phyloP scores from a whole-genome alignment of 202 grass and related monocot species.

The Dendrocalamus latiflorus region DNA sequence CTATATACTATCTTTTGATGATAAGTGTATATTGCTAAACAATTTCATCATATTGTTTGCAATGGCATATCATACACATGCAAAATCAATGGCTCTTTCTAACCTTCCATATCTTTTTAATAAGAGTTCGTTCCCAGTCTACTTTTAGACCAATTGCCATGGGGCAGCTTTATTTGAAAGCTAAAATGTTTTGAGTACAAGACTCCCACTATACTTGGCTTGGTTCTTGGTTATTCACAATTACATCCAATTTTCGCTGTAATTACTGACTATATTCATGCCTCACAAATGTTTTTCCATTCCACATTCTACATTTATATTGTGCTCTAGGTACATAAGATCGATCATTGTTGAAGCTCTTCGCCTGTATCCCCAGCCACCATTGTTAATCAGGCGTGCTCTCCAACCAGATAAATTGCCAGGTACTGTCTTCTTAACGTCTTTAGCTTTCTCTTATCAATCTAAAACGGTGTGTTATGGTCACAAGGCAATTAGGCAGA shows the following conservation, averaged over 20 bases:
- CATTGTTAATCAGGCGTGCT: conserved; percentile 84
- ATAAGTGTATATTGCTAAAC: not conserved
- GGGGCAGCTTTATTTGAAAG: not conserved
- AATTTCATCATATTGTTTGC: not conserved
- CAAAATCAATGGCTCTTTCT: not conserved
- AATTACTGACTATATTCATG: conserved; percentile 7
- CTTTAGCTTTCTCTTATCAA: not conserved
- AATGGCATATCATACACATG: not conserved
- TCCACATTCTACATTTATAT: not conserved
- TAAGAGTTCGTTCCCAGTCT: not conserved
- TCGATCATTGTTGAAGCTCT: conserved; percentile 85
- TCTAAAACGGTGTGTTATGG: not conserved
- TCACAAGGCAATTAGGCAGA: not conserved
- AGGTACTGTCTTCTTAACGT: conserved; percentile 37
- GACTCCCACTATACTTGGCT: not conserved
- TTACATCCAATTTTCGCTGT: not conserved
- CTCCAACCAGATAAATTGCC: conserved; percentile 82
- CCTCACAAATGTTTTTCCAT: not conserved
- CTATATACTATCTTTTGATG: not conserved
- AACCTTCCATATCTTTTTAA: not conserved
- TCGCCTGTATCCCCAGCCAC: conserved; percentile 88
- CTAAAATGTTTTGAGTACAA: not conserved
- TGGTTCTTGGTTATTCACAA: not conserved
- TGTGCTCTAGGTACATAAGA: conserved; percentile 71
- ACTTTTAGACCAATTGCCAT: not conserved